These are phyloP conservation scores for Rhynchospora breviuscula DNA, from an alignment of 176 grass and related monocot species.

Conservation along the genomic window DNA sequence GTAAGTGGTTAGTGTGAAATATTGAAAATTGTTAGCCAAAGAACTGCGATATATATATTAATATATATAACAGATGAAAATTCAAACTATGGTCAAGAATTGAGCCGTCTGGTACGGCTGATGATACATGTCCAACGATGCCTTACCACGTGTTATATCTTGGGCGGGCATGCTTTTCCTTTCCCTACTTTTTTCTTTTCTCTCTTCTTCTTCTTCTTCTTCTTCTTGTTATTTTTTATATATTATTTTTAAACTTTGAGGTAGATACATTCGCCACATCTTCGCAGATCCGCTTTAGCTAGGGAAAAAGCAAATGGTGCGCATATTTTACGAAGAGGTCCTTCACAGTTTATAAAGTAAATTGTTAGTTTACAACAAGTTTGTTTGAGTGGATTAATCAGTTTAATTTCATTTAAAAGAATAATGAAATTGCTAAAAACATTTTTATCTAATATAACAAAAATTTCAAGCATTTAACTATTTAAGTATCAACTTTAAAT, in stretches of 20 bases:
- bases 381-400: not conserved
- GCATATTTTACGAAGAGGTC: not conserved
- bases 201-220: not conserved
- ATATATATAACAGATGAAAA: not conserved
- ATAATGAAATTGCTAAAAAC: not conserved
- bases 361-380: not conserved
- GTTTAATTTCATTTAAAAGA: not conserved
- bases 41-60: not conserved
- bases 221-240: not conserved
- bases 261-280: not conserved
- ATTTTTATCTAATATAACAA: not conserved
- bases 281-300: too few relatives aligned
- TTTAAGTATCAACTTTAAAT: not conserved
- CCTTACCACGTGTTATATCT: conserved; percentile 14
- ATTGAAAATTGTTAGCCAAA: not conserved
- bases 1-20: not conserved
- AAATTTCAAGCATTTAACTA: too few relatives aligned
- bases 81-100: not conserved
- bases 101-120: not conserved
- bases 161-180: not conserved
- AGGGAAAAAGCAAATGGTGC: too few relatives aligned
- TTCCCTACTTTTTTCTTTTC: not conserved
- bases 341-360: not conserved
- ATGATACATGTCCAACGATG: not conserved
- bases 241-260: not conserved